Percentiles rank a stretch among this genome's conserved stretches.
Conservation (phyloP, 2,329 filamentous ascomycete species). For the Ophiostoma perfectum region DNA sequence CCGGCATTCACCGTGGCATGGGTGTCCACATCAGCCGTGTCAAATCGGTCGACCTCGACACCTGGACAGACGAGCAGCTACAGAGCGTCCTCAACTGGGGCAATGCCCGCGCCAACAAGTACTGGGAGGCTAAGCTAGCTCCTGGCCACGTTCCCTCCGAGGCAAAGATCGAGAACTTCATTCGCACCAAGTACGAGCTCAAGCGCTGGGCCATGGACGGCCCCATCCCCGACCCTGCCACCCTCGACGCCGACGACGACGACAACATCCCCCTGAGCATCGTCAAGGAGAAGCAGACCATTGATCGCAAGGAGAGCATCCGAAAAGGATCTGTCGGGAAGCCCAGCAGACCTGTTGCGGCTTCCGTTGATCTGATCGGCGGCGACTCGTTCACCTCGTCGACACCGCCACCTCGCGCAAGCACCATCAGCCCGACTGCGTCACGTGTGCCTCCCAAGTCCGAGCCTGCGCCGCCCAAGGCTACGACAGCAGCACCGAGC, state of each 20-base stretch:
- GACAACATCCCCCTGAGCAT: constrained; percentile 67
- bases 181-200: constrained; percentile 96
- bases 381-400: constrained; percentile 43
- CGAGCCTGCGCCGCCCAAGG: constrained; percentile 61
- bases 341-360: constrained; percentile 33
- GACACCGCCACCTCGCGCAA: constrained; percentile 59
- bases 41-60: constrained; percentile 95
- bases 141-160: constrained; percentile 89
- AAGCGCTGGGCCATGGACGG: constrained; percentile 99
- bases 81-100: constrained; percentile 94
- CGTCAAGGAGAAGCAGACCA: constrained; percentile 61
- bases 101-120: constrained; percentile 94
- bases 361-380: constrained; percentile 67
- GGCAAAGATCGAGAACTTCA: constrained; percentile 99
- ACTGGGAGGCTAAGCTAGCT: constrained; percentile 95
- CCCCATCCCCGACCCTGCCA: constrained; percentile 84
- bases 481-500: constrained; percentile 37
- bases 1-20: constrained; percentile 97
- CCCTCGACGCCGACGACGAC: constrained; percentile 75
- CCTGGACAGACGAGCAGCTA: constrained; percentile 97
- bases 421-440: constrained; percentile 63
- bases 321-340: constrained; percentile 55
- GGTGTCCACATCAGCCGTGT: constrained; percentile 97
- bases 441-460: constrained; percentile 54
- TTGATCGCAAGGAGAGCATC: constrained; percentile 54